A percentile compares a stretch with the other conserved stretches of the same genome.
Evolutionary conservation across 2,329 filamentous ascomycete genomes (phyloP).

Genomic region (Penicillium sp.): DNA sequence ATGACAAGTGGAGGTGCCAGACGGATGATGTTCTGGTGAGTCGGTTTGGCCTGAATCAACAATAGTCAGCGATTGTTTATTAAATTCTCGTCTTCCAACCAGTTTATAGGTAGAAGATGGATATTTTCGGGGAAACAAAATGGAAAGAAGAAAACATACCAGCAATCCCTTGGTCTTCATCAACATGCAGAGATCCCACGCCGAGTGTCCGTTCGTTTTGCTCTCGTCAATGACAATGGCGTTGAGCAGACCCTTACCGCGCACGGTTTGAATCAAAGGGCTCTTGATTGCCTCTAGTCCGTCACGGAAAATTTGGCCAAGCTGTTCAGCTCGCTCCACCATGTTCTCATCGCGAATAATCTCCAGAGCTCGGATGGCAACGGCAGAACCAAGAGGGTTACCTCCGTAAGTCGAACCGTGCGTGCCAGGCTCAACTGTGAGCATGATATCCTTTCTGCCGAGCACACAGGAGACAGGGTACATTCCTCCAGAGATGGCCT

Average conservation of each 20-base stretch:
- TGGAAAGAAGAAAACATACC: slow-evolving; percentile 52
- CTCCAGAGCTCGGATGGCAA: slow-evolving; percentile 92
- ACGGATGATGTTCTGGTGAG: slow-evolving; percentile 96
- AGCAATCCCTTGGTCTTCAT: slow-evolving; percentile 93
- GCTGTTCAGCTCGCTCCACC: slow-evolving; percentile 72
- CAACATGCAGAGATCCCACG: slow-evolving; percentile 94
- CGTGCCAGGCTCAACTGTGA: slow-evolving; percentile 91
- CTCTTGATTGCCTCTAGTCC: slow-evolving; percentile 64
- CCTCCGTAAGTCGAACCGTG: slow-evolving; percentile 98
- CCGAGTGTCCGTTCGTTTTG: slow-evolving; percentile 77
- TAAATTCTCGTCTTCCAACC: background rate
- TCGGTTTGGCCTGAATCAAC: slow-evolving; percentile 78
- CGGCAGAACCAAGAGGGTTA: slow-evolving; percentile 90
- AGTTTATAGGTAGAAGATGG: background rate
- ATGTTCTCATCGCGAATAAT: slow-evolving; percentile 89
- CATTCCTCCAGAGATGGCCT: slow-evolving; percentile 97
- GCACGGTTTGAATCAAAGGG: slow-evolving; percentile 74
- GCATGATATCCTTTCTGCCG: slow-evolving; percentile 84
- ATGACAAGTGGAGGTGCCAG: slow-evolving; percentile 96
- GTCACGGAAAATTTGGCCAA: slow-evolving; percentile 80
- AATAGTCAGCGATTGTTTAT: background rate
- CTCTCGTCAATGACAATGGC: slow-evolving; percentile 93
- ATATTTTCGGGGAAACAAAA: background rate
- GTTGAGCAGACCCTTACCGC: slow-evolving; percentile 92
- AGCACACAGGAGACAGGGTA: slow-evolving; percentile 97